These are phyloP conservation scores for sunflower (Helianthus annuus) DNA, from an alignment of 129 eudicot species.

Conservation along the genomic window DNA sequence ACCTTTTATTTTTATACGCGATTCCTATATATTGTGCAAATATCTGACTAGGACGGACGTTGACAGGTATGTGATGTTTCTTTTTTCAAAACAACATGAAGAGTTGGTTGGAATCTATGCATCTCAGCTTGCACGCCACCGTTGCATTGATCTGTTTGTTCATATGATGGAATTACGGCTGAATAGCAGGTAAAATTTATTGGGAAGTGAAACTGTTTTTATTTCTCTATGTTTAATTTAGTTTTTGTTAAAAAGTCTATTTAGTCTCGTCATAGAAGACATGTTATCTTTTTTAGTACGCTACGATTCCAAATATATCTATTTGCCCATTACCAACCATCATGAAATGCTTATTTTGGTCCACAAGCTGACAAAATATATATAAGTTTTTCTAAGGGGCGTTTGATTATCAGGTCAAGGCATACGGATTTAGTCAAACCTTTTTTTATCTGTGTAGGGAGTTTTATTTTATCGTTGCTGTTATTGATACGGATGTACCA, in stretches of 20 bases:
- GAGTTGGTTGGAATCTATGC: conserved; percentile 96
- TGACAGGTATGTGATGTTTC: conserved; percentile 87
- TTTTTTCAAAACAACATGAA: conserved; percentile 84
- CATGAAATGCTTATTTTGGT: background rate
- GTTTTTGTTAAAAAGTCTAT: background rate
- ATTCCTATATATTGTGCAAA: conserved; percentile 11
- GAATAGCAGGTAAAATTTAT: conserved; percentile 61
- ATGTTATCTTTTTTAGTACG: background rate
- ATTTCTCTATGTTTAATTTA: background rate
- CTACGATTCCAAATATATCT: background rate
- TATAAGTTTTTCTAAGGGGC: too few species aligned
- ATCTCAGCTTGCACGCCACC: conserved; percentile 94
- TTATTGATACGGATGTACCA: background rate
- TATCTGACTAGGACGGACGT: conserved; percentile 10
- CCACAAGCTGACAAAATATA: too few species aligned
- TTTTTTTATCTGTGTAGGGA: background rate
- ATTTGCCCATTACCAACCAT: background rate
- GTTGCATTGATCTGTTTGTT: conserved; percentile 93
- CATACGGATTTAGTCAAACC: background rate
- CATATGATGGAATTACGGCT: conserved; percentile 99
- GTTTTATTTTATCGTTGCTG: background rate
- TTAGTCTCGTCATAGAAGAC: background rate
- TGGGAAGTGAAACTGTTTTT: background rate
- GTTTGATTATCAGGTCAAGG: too few species aligned
- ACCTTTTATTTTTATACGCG: background rate